Conservation (phyloP, 495 filamentous ascomycete genomes). For the Penicillium samsonianum region DNA sequence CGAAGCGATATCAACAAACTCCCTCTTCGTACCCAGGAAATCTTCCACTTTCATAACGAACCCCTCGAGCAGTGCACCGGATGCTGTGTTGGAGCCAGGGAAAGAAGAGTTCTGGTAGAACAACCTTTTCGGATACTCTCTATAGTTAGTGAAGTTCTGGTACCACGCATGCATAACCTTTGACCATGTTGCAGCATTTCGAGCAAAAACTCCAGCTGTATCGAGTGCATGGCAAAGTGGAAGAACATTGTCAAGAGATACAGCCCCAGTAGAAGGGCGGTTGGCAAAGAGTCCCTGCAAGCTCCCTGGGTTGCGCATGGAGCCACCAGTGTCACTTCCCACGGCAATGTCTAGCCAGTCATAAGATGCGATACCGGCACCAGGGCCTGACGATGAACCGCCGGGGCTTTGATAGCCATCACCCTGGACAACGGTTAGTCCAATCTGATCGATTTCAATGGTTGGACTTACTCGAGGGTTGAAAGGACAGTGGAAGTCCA, state of each 20-base stretch:
- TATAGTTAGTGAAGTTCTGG: slow-evolving; percentile 42
- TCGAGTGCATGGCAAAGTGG: slow-evolving; percentile 47
- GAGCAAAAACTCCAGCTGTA: slow-evolving; percentile 50
- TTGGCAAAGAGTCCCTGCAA: slow-evolving; percentile 41
- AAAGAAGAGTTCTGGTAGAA: slow-evolving; percentile 31
- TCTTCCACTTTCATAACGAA: slow-evolving; percentile 44
- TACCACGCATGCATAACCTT: slow-evolving; percentile 48
- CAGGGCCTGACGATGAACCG: slow-evolving; percentile 41
- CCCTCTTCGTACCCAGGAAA: slow-evolving; percentile 39
- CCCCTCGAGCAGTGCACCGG: slow-evolving; percentile 32
- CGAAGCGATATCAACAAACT: slow-evolving; percentile 35
- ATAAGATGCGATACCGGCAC: slow-evolving; percentile 40
- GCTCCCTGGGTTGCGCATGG: slow-evolving; percentile 38
- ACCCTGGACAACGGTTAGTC: slow-evolving; percentile 17
- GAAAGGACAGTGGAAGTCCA: slow-evolving; percentile 46
- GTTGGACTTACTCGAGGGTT: slow-evolving; percentile 34
- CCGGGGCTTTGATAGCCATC: slow-evolving; percentile 47
- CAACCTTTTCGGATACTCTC: slow-evolving; percentile 48
- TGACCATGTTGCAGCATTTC: slow-evolving; percentile 50
- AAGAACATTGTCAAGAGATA: slow-evolving; percentile 39
- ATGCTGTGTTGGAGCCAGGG: slow-evolving; percentile 22
- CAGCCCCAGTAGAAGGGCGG: slow-evolving; percentile 26
- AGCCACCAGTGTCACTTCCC: slow-evolving; percentile 51
- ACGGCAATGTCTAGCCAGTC: slow-evolving; percentile 47
- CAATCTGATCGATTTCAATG: too few relatives aligned